These are phyloP conservation scores for Gaertneriomyces sp. DNA, from an alignment of 192 early-diverging fungal genomes.

Conservation along the genomic window DNA sequence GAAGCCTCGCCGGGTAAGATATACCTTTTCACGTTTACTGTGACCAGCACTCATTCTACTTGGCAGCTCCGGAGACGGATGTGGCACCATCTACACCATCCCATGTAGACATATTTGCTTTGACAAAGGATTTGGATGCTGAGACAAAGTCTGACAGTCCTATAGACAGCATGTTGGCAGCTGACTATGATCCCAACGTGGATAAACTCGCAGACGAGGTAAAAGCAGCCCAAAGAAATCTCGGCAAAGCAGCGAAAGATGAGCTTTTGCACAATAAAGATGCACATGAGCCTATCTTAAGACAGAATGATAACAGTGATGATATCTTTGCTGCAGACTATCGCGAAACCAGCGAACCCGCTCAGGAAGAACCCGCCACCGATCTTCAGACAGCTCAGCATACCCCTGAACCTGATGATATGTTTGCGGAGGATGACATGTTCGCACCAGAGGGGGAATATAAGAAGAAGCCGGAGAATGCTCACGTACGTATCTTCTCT, in stretches of 20 bases:
- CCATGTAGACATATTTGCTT: slow-evolving; percentile 9
- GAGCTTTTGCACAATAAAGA: slow-evolving; percentile 30
- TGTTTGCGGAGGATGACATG: slow-evolving; percentile 80
- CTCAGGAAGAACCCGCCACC: slow-evolving; percentile 11
- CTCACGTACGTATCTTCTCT: slow-evolving; percentile 28
- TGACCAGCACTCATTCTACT: too few species aligned
- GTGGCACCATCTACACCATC: background rate
- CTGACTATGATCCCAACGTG: slow-evolving; percentile 77
- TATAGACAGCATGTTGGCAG: slow-evolving; percentile 41
- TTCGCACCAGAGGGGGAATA: slow-evolving; percentile 47
- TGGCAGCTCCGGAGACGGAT: too few species aligned
- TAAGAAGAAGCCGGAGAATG: slow-evolving; percentile 21
- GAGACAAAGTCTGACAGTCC: slow-evolving; percentile 1
- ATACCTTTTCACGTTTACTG: too few species aligned
- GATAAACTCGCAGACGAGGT: slow-evolving; percentile 68
- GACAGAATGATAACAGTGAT: slow-evolving; percentile 36
- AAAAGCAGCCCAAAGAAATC: slow-evolving; percentile 45
- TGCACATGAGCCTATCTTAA: slow-evolving; percentile 25
- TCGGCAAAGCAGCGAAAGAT: slow-evolving; percentile 28
- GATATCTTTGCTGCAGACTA: slow-evolving; percentile 71
- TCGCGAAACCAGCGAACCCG: slow-evolving; percentile 39
- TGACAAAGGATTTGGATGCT: slow-evolving; percentile 1
- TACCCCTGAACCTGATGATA: slow-evolving; percentile 45
- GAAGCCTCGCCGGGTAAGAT: too few species aligned
- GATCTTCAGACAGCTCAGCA: slow-evolving; percentile 7